Base-by-base conservation (phyloP, 768 basidiomycete genomes). In the Lentinula aciculospora region DNA sequence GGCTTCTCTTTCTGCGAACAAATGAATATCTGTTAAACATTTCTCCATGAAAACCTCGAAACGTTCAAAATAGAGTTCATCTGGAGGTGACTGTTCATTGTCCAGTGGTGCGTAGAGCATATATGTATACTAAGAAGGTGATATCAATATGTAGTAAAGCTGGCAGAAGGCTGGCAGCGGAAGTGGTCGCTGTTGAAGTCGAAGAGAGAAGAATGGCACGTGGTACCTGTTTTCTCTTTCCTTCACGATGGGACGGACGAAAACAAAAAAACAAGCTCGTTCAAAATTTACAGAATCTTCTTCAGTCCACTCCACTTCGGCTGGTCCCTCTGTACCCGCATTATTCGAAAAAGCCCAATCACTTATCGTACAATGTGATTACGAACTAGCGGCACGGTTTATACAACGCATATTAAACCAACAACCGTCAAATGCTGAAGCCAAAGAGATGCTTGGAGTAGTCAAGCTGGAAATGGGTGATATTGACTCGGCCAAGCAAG, bases 311-410 rank as follows among this genome's bases (percentile, higher is more conserved):
- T 44, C 61, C 8, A 19, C 67, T 3, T 23, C 69, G 15, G 66
- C 73, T 27, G 55, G 67, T 2, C 83, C 83, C 1, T 71, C 85
- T 28, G 69, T 82, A 55, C 55, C 76, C 9, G 73, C 85, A 10
- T 73, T 93, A 5, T 72, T 91, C 32, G 83, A 85, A 67, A 94
- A 93, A 68, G 85, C 90, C 0, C 90, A 91, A 66, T 75, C 80
- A n/a, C 76, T 95, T 56, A 81, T 95, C 63, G 78, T 85, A 23
- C 89, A 93, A 72, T 92, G 88, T 66, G 86, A 94, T 70, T 94
- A 90, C 67, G 82, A 88, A 50, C 82, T 95, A 48, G 92, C 93
- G 2, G 72, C 79, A 51, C 83, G 80, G 53, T 94, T 95, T 67
- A 74, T 85, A 37, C 74, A 76, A 45, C 82, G 93, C 44, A 79